Percentiles rank a stretch among this genome's conserved stretches.
These are phyloP conservation scores for Berberis thunbergii DNA, from an alignment of 164 flowering plant species.

Conservation along the genomic window DNA sequence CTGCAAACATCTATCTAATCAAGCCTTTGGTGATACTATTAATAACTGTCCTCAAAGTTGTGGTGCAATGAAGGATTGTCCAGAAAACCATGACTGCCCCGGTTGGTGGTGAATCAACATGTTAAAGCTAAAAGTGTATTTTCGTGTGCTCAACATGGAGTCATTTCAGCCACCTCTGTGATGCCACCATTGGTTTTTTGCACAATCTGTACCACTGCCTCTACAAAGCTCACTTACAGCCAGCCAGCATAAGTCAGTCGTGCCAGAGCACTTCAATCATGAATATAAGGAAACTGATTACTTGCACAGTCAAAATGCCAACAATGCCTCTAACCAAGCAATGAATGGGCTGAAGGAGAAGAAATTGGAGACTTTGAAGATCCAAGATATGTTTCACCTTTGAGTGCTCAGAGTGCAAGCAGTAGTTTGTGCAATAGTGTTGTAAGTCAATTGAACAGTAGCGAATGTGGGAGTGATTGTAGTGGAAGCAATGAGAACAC, in stretches of 20 bases:
- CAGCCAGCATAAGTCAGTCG: not conserved
- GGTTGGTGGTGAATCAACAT: constrained; percentile 23
- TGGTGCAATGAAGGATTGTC: constrained; percentile 13
- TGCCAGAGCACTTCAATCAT: constrained; percentile 20
- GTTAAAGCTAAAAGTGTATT: constrained; percentile 21
- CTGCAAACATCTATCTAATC: constrained; percentile 19
- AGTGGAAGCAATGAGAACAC: constrained; percentile 38
- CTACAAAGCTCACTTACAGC: constrained; percentile 29
- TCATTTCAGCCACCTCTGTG: constrained; percentile 10
- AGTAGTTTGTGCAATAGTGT: constrained; percentile 51
- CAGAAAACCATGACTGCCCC: constrained; percentile 24
- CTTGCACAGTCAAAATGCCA: constrained; percentile 13
- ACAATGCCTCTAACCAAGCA: constrained; percentile 14
- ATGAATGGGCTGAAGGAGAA: constrained; percentile 16
- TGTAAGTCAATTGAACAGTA: constrained; percentile 28
- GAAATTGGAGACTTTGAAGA: constrained; percentile 29
- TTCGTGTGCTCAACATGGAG: not conserved
- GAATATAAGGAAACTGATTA: constrained; percentile 9
- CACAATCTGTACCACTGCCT: constrained; percentile 24
- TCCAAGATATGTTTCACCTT: constrained; percentile 28
- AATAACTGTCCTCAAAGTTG: constrained; percentile 9
- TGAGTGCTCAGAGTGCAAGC: constrained; percentile 46
- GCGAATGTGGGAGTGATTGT: constrained; percentile 36
- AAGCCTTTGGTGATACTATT: constrained; percentile 12
- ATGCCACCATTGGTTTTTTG: constrained; percentile 29